Evolutionary conservation across 1,284 basidiomycete species (phyloP).

Genomic region (Ganoderma boninense): DNA sequence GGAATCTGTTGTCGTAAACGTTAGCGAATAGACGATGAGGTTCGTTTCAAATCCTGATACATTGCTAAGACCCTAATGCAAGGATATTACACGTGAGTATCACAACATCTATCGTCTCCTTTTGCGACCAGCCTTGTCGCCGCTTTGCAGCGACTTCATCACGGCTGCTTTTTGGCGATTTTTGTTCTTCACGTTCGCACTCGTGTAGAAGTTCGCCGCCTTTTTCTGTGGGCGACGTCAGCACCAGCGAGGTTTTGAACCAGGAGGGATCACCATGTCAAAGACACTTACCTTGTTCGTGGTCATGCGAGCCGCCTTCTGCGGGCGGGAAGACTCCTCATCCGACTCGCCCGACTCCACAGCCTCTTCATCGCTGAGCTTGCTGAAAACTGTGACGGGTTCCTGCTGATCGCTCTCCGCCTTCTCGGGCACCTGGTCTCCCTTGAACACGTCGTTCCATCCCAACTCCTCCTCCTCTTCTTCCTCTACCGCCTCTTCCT

Average conservation of each 20-base stretch:
- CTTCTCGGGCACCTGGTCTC: constrained; percentile 31
- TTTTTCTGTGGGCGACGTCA: constrained; percentile 66
- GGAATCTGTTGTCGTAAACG: neutral
- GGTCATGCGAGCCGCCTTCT: constrained; percentile 84
- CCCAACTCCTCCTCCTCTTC: constrained; percentile 52
- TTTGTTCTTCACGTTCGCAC: constrained; percentile 90
- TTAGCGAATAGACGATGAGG: neutral
- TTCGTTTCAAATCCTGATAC: neutral
- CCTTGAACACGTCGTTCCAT: constrained; percentile 75
- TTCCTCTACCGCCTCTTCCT: constrained; percentile 42
- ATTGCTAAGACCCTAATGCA: neutral
- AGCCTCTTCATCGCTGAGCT: constrained; percentile 25
- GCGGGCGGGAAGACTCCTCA: constrained; percentile 32
- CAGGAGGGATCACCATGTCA: neutral
- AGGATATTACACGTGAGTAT: constrained; percentile 6
- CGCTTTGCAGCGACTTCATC: constrained; percentile 48
- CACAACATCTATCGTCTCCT: constrained; percentile 17
- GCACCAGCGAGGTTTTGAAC: neutral
- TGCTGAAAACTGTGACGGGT: constrained; percentile 33
- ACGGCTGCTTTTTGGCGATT: constrained; percentile 70
- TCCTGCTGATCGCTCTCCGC: constrained; percentile 27
- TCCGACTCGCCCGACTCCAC: constrained; percentile 17
- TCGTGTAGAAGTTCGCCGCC: constrained; percentile 91
- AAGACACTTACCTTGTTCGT: constrained; percentile 77
- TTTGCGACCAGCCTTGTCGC: constrained; percentile 27